Conservation (phyloP, 306 rosid genomes). For the Rubus parviflorus region DNA sequence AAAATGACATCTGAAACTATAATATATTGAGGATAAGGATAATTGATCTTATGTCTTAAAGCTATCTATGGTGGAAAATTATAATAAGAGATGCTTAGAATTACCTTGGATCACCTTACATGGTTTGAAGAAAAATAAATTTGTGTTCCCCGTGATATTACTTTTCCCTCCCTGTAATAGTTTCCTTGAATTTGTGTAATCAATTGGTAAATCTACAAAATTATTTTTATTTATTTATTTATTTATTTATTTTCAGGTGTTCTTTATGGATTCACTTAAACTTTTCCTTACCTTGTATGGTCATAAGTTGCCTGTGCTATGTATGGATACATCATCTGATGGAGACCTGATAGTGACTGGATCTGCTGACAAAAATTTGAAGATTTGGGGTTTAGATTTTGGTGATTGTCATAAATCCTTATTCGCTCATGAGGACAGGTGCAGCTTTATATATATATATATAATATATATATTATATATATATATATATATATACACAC, state of each 20-base stretch:
- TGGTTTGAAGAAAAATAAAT: background rate
- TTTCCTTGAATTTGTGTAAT: slow-evolving; percentile 6
- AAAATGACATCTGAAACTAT: background rate
- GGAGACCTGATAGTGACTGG: slow-evolving; percentile 92
- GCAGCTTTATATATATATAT: slow-evolving; percentile 16
- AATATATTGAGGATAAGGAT: background rate
- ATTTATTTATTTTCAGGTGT: slow-evolving; percentile 51
- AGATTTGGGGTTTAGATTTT: slow-evolving; percentile 98
- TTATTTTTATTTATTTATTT: background rate
- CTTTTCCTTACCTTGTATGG: slow-evolving; percentile 84
- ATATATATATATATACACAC: background rate
- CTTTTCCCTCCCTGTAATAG: background rate
- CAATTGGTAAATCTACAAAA: slow-evolving; percentile 3
- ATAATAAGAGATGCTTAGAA: background rate
- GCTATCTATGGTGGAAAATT: background rate
- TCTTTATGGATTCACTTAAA: slow-evolving; percentile 71
- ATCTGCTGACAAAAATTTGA: slow-evolving; percentile 89
- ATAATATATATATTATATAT: background rate
- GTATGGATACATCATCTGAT: slow-evolving; percentile 96
- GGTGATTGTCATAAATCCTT: slow-evolving; percentile 95
- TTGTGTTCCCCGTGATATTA: background rate
- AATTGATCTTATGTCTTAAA: background rate
- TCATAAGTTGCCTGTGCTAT: slow-evolving; percentile 89
- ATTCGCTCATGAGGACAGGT: slow-evolving; percentile 94
- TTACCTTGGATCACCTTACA: slow-evolving; percentile 3